Base-by-base conservation (phyloP, 768 basidiomycete species). In the Cyathus striatus region DNA sequence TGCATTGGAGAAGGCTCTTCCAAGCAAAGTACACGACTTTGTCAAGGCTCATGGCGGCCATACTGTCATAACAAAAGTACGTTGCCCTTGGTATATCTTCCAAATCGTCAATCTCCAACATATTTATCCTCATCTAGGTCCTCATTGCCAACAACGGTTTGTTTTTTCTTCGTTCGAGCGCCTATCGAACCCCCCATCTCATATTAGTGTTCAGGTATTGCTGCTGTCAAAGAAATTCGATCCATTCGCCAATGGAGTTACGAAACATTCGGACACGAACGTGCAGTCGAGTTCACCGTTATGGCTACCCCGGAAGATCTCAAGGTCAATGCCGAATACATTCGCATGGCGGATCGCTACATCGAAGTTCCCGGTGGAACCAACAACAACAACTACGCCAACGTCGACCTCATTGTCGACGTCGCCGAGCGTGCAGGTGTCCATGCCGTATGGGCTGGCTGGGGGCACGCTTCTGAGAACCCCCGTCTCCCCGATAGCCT, bases 171-270 rank as follows among this genome's bases (percentile, higher is more conserved):
- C n/a, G n/a, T n/a, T n/a, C n/a, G n/a, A 16, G 4, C 30, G 17
- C 32, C 26, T 41, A 30, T 26, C 9, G 24, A 30, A 12, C 22
- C 18, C 38, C 10, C 46, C 18, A 48, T 49, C 51, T 60, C 39
- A 66, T 48, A 47, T 36, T 4, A 46, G 41, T 45, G 24, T 43
- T n/a, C 50, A 90, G 90, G 90, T 76, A 99, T 97, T 57, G 95
- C 95, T 40, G 96, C 94, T 42, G 96, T 99, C 38, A 99, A 99
- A 67, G 96, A 98, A 70, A 99, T 99, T 57, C 84, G 96, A 38
- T 98, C 96, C 37, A 87, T 99, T 53, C 82, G 96, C 44, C 95
- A 98, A 81, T 99, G 96, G 96, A 93, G 90, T 57, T 99, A 98
- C 69, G 96, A 98, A 69, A 93, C 94, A 0, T 99, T 99, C 65